Evolutionary conservation across 2,329 filamentous ascomycete species (phyloP).

Genomic region (Exophiala oligosperma): DNA sequence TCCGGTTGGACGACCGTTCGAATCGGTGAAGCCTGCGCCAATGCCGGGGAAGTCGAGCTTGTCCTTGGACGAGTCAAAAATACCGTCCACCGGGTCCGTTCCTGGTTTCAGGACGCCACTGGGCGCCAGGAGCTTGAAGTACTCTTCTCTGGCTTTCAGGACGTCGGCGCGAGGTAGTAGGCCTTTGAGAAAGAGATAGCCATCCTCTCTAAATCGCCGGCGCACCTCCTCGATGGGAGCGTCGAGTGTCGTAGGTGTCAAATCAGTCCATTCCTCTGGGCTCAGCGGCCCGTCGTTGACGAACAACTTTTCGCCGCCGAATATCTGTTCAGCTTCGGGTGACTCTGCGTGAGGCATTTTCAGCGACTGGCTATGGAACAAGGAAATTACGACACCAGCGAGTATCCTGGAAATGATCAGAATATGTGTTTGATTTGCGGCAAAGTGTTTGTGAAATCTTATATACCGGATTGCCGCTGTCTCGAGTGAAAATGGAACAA

Average conservation of each 20-base stretch:
- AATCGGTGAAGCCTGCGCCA: conserved; percentile 50
- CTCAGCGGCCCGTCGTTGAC: conserved; percentile 50
- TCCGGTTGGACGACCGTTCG: conserved; percentile 49
- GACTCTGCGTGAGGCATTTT: conserved; percentile 22
- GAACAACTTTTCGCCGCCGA: conserved; percentile 31
- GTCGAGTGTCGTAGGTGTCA: conserved; percentile 45
- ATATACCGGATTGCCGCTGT: no score
- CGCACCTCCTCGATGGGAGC: conserved; percentile 51
- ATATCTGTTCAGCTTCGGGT: background rate
- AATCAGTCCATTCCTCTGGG: conserved; percentile 43
- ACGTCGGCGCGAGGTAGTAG: conserved; percentile 56
- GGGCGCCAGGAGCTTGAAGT: conserved; percentile 55
- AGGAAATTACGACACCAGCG: no score
- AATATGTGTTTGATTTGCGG: no score
- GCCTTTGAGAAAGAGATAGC: conserved; percentile 58
- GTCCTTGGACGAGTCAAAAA: conserved; percentile 50
- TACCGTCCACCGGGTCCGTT: conserved; percentile 53
- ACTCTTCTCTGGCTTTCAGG: conserved; percentile 51
- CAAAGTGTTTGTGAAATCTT: no score
- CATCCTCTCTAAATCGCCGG: conserved; percentile 49
- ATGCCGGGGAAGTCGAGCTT: conserved; percentile 53
- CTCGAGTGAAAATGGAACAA: no score
- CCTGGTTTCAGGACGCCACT: conserved; percentile 58
- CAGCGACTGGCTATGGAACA: no score
- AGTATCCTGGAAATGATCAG: no score